Base-by-base conservation (phyloP, 768 basidiomycete species). In the Boletellus sp. region DNA sequence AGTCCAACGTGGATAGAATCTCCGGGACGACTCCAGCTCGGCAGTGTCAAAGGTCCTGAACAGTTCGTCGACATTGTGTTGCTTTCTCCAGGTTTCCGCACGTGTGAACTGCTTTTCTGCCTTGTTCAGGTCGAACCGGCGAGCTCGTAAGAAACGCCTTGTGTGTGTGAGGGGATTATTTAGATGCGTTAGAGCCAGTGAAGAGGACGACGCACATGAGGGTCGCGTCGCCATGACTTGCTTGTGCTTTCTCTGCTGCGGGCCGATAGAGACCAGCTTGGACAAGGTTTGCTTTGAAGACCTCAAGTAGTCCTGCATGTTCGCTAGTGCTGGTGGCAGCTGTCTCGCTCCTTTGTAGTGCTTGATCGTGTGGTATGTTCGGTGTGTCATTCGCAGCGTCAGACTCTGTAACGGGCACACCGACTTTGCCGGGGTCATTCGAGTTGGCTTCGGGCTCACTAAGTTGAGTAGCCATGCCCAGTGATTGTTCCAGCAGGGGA, bases 111-210 rank as follows among this genome's bases (percentile, higher is more conserved):
- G 87, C 52, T 80, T 78, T 65, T 80, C 73, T 0, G 90, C 89
- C 51, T 79, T 78, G 17, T 67, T 57, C 13, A 76, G 70, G 51
- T 87, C 78, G 63, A 83, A 92, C 49, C 74, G 74, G 51, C 91
- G 75, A 6, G 91, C 91, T n/a, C 89, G 79, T 3, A 93, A 78
- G 62, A 91, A 93, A 11, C 91, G 86, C 22, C 90, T 92, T 64
- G 41, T n/a, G 19, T 31, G 28, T 28, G 28, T 28, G 28, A 28
- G 28, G 28, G 28, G 28, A 11, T n/a, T n/a, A n/a, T n/a, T n/a
- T n/a, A n/a, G 42, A 33, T 6, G 24, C 22, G 31, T 13, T 24
- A 32, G 23, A 34, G 12, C 11, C 19, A 5, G 16, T 7, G n/a
- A 33, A 39, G 9, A 28, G 24, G 3, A 28, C 17, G 24, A 71